Conservation (phyloP, 768 basidiomycete genomes). For the Leucocoprinus sp. region DNA sequence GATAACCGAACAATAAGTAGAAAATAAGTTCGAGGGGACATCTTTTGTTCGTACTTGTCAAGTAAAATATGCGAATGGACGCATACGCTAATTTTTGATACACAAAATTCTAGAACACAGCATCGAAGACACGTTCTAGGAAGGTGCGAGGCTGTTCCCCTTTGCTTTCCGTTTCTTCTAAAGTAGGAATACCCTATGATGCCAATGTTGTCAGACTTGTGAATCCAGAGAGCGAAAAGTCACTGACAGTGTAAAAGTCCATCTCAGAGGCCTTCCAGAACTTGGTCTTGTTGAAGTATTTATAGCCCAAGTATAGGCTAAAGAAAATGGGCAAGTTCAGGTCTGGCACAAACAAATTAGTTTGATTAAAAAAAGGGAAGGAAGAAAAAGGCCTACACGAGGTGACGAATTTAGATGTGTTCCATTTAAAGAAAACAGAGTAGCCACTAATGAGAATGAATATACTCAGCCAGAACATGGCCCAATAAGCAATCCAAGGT, state of each 20-base stretch:
- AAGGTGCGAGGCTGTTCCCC: constrained; percentile 42
- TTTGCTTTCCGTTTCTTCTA: constrained; percentile 60
- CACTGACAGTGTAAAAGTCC: constrained; percentile 60
- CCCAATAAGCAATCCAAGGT: constrained; percentile 66
- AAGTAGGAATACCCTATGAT: constrained; percentile 58
- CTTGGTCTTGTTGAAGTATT: constrained; percentile 30
- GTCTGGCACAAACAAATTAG: constrained; percentile 19
- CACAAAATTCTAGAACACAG: constrained; percentile 55
- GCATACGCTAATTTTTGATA: no score
- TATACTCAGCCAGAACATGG: constrained; percentile 52
- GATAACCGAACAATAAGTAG: no score
- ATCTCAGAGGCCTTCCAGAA: constrained; percentile 55
- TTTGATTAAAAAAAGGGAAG: not conserved
- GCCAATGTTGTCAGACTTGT: not conserved
- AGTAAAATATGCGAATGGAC: no score
- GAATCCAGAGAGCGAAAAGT: not conserved
- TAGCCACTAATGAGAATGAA: constrained; percentile 49
- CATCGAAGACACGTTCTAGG: constrained; percentile 37
- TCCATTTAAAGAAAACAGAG: constrained; percentile 59
- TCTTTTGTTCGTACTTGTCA: no score
- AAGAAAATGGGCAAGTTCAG: constrained; percentile 42
- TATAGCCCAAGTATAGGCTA: constrained; percentile 36
- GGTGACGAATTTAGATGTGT: constrained; percentile 39
- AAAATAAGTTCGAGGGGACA: no score
- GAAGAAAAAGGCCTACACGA: constrained; percentile 26